A percentile compares a stretch with the other conserved stretches of the same genome.
Conservation (phyloP, 495 filamentous ascomycete species). For the Podospora anserina region DNA sequence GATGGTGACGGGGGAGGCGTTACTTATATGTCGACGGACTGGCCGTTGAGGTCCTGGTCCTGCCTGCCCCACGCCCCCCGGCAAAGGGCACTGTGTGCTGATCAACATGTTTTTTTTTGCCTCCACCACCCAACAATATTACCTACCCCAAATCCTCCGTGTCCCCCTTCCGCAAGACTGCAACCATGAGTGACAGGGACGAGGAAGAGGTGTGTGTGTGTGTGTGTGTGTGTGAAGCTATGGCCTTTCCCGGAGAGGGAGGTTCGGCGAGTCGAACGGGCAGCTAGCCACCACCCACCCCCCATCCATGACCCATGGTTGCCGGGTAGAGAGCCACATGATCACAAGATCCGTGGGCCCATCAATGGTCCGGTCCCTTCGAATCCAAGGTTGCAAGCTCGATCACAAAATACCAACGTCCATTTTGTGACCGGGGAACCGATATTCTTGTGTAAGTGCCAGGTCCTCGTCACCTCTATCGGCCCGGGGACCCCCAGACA, state of each 20-base stretch:
- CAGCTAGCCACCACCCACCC: too few species aligned
- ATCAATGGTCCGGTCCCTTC: background rate
- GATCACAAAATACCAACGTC: background rate
- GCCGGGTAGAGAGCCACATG: background rate
- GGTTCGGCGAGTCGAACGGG: background rate
- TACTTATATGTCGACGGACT: conserved; percentile 6
- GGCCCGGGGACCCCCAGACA: background rate
- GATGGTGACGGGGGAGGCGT: background rate
- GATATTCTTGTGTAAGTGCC: background rate
- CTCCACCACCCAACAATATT: background rate
- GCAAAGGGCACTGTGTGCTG: background rate
- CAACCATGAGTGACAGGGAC: background rate
- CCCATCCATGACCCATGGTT: background rate
- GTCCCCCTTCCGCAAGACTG: background rate
- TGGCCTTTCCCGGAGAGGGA: background rate
- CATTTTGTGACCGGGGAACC: background rate
- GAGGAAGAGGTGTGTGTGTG: too few species aligned
- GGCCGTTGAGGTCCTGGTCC: background rate
- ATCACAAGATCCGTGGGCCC: background rate
- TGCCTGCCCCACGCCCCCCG: conserved; percentile 1
- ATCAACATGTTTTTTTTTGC: conserved; percentile 1
- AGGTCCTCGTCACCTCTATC: background rate
- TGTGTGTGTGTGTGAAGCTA: background rate
- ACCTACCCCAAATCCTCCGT: background rate
- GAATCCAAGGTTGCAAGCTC: background rate